A percentile compares a stretch with the other conserved stretches of the same genome.
Evolutionary conservation across 1,139 yeast species (phyloP).

Genomic region (Candida mesenterica): DNA sequence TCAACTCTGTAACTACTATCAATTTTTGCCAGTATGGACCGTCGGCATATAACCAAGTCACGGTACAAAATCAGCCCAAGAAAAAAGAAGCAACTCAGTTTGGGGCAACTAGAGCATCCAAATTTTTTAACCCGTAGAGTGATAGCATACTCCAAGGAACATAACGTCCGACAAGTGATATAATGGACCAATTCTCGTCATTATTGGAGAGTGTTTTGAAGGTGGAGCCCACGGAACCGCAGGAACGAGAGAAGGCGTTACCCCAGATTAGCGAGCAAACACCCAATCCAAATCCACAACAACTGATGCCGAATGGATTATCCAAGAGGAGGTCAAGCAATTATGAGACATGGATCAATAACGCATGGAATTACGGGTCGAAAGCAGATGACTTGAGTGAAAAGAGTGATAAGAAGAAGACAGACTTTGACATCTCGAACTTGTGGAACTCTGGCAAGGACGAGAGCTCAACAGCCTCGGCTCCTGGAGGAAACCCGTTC

Average conservation of each 20-base stretch:
- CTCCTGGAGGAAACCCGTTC: conserved; percentile 22
- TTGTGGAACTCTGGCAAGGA: conserved; percentile 4
- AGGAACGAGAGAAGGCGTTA: conserved; percentile 1
- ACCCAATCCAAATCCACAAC: no score
- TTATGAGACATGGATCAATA: conserved; percentile 5
- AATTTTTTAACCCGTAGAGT: no score
- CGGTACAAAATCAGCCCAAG: no score
- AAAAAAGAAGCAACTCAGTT: no score
- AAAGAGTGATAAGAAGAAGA: not conserved
- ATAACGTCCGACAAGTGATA: no score
- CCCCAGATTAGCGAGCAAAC: no score
- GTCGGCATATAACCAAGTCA: no score
- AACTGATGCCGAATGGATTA: no score
- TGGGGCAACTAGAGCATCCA: no score
- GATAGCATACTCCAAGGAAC: no score
- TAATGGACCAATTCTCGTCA: conserved; percentile 24
- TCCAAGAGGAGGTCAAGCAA: not conserved
- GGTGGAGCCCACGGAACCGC: conserved; percentile 13
- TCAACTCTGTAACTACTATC: no score
- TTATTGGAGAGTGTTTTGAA: conserved; percentile 22
- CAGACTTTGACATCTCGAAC: not conserved
- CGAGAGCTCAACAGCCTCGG: not conserved
- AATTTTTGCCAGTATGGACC: no score
- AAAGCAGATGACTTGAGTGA: not conserved
- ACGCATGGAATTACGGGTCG: conserved; percentile 6